Evolutionary conservation across 495 filamentous ascomycete species (phyloP), one percentile per base, ranked within the genome.

Genomic region (Penicillium fimorum): DNA sequence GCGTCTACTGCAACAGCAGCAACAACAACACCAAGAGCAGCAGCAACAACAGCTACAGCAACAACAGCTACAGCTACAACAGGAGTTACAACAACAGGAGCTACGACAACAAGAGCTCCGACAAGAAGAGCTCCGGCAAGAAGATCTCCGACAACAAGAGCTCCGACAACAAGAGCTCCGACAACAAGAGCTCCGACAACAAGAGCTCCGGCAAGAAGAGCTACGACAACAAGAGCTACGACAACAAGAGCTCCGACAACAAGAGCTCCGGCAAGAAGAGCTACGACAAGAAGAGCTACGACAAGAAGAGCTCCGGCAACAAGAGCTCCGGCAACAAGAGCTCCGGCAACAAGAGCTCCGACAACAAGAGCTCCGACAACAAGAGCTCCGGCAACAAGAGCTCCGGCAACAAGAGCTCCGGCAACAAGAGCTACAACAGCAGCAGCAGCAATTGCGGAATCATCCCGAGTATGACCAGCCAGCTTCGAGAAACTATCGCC

Each of bases 381-480:
- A 46, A n/a, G n/a, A n/a, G n/a, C n/a, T n/a, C n/a, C n/a, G n/a
- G n/a, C n/a, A n/a, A n/a, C n/a, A n/a, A n/a, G n/a, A n/a, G n/a
- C n/a, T n/a, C 5, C 44, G 30, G 7, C 27, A 18, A 17, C 27
- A 53, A 2, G 60, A 73, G 29, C 47, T 47, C n/a, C n/a, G n/a
- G 4, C 25, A 32, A 5, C 45, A 18, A 12, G 15, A 17, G 2
- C 46, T 18, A 7, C 46, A 33, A 5, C 25, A 47, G 2, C 30
- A 35, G 18, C 29, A 48, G 4, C 10, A 18, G 9, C 48, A 51
- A 40, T 13, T 15, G 22, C 61, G 69, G 43, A 68, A 65, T 29
- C 69, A 64, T 5, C 62, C 63, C 12, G 67, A 70, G 13, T 71
- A 64, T 59, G 70, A 69, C 8, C 61, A 62, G 32, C 59, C 57